phyloP scores from a whole-genome alignment of 805 yeast species.

The Kodamaea hsintzibuensis region DNA sequence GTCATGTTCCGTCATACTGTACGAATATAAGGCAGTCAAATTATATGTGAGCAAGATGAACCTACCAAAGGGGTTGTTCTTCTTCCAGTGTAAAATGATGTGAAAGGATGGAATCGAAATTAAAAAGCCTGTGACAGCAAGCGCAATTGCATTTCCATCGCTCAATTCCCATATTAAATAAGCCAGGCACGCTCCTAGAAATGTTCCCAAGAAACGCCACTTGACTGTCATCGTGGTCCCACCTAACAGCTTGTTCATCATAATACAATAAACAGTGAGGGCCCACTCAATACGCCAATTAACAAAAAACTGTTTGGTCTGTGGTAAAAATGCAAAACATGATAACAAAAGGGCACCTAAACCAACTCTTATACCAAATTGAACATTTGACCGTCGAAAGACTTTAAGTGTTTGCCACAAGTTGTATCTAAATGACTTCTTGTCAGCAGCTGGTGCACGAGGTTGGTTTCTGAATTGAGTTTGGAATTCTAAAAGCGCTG shows the following conservation, averaged over 20 bases:
- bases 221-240: slow-evolving; percentile 80
- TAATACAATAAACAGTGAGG: slow-evolving; percentile 74
- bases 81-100: slow-evolving; percentile 69
- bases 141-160: slow-evolving; percentile 53
- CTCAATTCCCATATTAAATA: slow-evolving; percentile 57
- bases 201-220: slow-evolving; percentile 74
- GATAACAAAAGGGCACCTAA: slow-evolving; percentile 71
- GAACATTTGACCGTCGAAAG: slow-evolving; percentile 65
- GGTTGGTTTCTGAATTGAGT: slow-evolving; percentile 21
- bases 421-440: slow-evolving; percentile 15
- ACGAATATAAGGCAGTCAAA: slow-evolving; percentile 74
- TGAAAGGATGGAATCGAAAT: slow-evolving; percentile 49
- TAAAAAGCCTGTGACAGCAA: slow-evolving; percentile 51
- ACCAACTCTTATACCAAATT: slow-evolving; percentile 78
- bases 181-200: slow-evolving; percentile 67
- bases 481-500: slow-evolving; percentile 33
- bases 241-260: slow-evolving; percentile 83
- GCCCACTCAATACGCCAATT: slow-evolving; percentile 86
- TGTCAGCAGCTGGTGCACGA: not conserved
- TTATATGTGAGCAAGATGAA: slow-evolving; percentile 76
- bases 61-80: slow-evolving; percentile 62
- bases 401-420: slow-evolving; percentile 53
- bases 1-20: slow-evolving; percentile 61
- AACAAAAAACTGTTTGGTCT: slow-evolving; percentile 53
- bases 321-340: slow-evolving; percentile 62